Percentiles rank a stretch among this genome's conserved stretches.
phyloP scores from a whole-genome alignment of 148 eudicot species.

The Cornus suecica region DNA sequence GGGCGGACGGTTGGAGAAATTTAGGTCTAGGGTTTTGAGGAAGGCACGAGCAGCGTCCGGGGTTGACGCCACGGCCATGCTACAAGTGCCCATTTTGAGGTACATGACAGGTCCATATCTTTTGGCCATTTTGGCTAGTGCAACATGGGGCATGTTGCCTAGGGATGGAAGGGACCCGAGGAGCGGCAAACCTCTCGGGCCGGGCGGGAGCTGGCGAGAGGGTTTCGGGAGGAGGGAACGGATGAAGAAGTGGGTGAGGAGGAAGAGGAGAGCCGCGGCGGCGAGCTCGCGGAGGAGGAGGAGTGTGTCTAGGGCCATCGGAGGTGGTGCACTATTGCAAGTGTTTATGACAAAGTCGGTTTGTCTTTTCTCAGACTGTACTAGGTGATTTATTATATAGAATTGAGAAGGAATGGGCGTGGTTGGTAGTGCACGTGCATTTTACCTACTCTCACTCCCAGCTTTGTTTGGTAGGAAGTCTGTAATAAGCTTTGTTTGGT shows the following conservation, averaged over 20 bases:
- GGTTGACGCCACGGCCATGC: constrained; percentile 16
- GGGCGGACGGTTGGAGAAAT: constrained; percentile 16
- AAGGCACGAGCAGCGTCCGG: constrained; percentile 19
- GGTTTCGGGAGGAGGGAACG: not conserved
- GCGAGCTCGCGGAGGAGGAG: not conserved
- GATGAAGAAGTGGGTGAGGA: constrained; percentile 4
- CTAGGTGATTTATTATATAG: too few species aligned
- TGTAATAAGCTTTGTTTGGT: too few species aligned
- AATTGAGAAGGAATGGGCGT: too few species aligned
- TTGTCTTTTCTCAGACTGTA: too few species aligned
- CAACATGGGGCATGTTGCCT: constrained; percentile 17
- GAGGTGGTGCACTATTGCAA: not conserved
- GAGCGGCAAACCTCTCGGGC: constrained; percentile 24
- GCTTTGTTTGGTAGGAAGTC: too few species aligned
- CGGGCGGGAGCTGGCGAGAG: constrained; percentile 22
- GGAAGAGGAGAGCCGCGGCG: constrained; percentile 10
- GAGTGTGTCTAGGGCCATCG: constrained; percentile 14
- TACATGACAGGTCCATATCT: constrained; percentile 24
- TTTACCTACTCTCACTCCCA: too few species aligned
- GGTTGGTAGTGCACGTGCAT: too few species aligned
- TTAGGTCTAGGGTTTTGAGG: constrained; percentile 15
- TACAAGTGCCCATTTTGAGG: constrained; percentile 18
- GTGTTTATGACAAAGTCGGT: too few species aligned
- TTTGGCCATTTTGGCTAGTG: constrained; percentile 19
- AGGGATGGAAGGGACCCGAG: constrained; percentile 19